A percentile compares a stretch with the other conserved stretches of the same genome.
phyloP scores from a whole-genome alignment of 2,329 filamentous ascomycete genomes.

The Sphaceloma murrayae region DNA sequence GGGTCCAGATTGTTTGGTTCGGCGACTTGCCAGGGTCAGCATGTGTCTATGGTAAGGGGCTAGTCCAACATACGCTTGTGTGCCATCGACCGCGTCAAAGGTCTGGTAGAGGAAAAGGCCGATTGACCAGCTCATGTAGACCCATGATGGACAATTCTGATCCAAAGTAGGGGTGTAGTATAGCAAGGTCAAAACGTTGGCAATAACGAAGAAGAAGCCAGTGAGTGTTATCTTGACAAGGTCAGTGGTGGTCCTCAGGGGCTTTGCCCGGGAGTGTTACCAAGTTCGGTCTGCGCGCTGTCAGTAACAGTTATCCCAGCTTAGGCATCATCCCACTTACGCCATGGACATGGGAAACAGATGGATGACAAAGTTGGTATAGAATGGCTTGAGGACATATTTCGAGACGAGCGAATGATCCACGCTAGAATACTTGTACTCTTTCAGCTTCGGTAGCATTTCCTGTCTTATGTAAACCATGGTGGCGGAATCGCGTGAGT shows the following conservation, averaged over 20 bases:
- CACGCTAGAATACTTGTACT: constrained; percentile 85
- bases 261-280: neutral
- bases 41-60: constrained; percentile 9
- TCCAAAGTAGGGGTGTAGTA: constrained; percentile 96
- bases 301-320: too few species aligned
- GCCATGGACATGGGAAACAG: constrained; percentile 96
- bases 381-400: constrained; percentile 96
- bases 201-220: constrained; percentile 80
- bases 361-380: constrained; percentile 86
- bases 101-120: constrained; percentile 96
- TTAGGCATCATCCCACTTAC: constrained; percentile 38
- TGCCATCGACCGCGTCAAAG: constrained; percentile 92
- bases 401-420: constrained; percentile 83
- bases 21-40: constrained; percentile 47
- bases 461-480: constrained; percentile 97
- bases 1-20: constrained; percentile 85
- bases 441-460: constrained; percentile 74
- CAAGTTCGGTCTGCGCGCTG: constrained; percentile 23
- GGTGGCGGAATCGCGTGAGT: neutral
- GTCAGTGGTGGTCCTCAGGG: neutral
- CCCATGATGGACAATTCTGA: constrained; percentile 87
- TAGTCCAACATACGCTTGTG: constrained; percentile 62
- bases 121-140: constrained; percentile 83
- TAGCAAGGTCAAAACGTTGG: constrained; percentile 81
- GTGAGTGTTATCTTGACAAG: constrained; percentile 64